A percentile compares a stretch with the other conserved stretches of the same genome.
Conservation (phyloP, 2,329 filamentous ascomycete species). For the Talaromyces sp. region DNA sequence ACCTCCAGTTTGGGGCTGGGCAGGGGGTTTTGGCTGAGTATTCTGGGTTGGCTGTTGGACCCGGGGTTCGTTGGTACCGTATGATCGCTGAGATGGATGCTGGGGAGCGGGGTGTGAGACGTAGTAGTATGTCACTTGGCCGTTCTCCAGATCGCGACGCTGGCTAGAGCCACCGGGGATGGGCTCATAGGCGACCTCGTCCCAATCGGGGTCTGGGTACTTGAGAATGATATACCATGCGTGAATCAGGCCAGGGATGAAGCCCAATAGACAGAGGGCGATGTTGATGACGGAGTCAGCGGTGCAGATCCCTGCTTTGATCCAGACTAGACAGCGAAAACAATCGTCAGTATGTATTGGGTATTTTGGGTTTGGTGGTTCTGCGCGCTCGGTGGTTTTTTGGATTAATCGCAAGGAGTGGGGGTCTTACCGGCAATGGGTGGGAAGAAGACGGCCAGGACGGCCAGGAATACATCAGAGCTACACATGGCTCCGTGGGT, state of each 20-base stretch:
- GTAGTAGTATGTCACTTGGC: slow-evolving; percentile 74
- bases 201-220: slow-evolving; percentile 73
- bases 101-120: slow-evolving; percentile 57
- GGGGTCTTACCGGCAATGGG: slow-evolving; percentile 56
- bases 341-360: slow-evolving; percentile 33
- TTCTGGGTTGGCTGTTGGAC: slow-evolving; percentile 23
- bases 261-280: slow-evolving; percentile 78
- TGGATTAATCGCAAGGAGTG: slow-evolving; percentile 9
- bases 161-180: slow-evolving; percentile 59
- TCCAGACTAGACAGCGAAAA: slow-evolving; percentile 71
- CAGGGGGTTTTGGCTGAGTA: slow-evolving; percentile 22
- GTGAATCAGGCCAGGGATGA: slow-evolving; percentile 85
- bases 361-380: background rate
- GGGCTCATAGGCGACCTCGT: slow-evolving; percentile 63
- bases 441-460: slow-evolving; percentile 65
- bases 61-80: slow-evolving; percentile 44
- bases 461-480: slow-evolving; percentile 62
- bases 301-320: slow-evolving; percentile 90
- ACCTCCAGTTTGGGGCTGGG: slow-evolving; percentile 23
- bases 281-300: slow-evolving; percentile 95
- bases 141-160: slow-evolving; percentile 41
- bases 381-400: background rate
- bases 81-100: slow-evolving; percentile 37
- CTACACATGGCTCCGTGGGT: slow-evolving; percentile 54
- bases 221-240: slow-evolving; percentile 97